Evolutionary conservation across 179 eudicot species (phyloP), one percentile per base, ranked within the genome.

Genomic region (Beta lomatogona): DNA sequence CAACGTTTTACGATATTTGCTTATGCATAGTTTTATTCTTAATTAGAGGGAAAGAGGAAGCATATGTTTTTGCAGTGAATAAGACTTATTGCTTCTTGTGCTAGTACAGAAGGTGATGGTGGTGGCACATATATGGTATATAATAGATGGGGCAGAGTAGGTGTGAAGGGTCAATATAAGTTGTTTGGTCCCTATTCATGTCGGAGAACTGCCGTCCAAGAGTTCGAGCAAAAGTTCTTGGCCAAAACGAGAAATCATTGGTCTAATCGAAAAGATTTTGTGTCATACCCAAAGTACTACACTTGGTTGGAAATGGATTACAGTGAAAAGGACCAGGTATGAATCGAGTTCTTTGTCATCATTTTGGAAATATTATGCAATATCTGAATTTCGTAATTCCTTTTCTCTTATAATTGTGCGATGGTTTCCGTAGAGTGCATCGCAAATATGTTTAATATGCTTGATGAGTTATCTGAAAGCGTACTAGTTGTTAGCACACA

Each of bases 231-330:
- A 74, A 96, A 94, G 85, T 96, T 96, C 78, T 88, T 63, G 78
- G 96, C 91, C 73, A 96, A 96, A 88, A 96, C 99, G 18, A 90
- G 82, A 86, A 96, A 94, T 78, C 2, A 83, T 54, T 96, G 99
- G 99, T 86, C 87, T 63, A 16, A 87, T 81, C 90, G 99, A 21
- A 92, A 89, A 80, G 80, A 82, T 28, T 91, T 92, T 83, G 88
- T 91, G 67, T 86, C 89, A 66, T 66, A 93, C 81, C 92, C 92
- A 11, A 92, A 89, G 89, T 67, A 86, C 83, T 96, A 96, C 83
- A 88, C 95, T 77, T 96, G 97, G 99, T 80, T 96, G 90, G 99
- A 96, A 87, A 94, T 96, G 99, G 99, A 94, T 84, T 96, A 94
- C 87, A 87, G 72, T 75, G 87, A 94, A 78, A 85, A 84, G 45